Percentiles rank a stretch among this genome's conserved stretches.
Evolutionary conservation across 2,329 filamentous ascomycete species (phyloP).

Genomic region (Eutypa lata): DNA sequence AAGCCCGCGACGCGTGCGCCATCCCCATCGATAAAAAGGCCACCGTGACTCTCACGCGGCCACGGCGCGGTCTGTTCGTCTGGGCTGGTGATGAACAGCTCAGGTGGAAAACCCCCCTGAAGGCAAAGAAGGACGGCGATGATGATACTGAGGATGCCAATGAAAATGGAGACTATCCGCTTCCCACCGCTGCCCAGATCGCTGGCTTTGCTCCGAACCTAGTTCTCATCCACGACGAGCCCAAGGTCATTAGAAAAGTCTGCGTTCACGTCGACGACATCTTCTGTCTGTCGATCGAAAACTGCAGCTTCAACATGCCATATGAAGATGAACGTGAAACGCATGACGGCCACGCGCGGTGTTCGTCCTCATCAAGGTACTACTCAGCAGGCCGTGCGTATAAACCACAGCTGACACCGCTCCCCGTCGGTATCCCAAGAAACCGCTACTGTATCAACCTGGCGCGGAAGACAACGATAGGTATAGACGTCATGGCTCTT

Average conservation of each 20-base stretch:
- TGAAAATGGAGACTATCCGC: too few relatives aligned
- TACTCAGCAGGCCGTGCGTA: slow-evolving; percentile 23
- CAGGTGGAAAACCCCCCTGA: slow-evolving; percentile 14
- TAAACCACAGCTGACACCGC: slow-evolving; percentile 25
- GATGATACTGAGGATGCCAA: too few relatives aligned
- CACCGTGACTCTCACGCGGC: slow-evolving; percentile 22
- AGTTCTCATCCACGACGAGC: too few relatives aligned
- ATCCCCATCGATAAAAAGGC: slow-evolving; percentile 16
- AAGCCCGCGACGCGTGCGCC: slow-evolving; percentile 23
- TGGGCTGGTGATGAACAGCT: slow-evolving; percentile 25
- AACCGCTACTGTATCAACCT: slow-evolving; percentile 20
- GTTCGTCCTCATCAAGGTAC: too few relatives aligned
- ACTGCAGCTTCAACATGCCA: slow-evolving; percentile 31
- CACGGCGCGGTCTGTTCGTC: slow-evolving; percentile 24
- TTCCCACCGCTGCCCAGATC: too few relatives aligned
- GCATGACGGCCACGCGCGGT: background rate
- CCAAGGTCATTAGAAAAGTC: slow-evolving; percentile 17
- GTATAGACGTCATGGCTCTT: slow-evolving; percentile 8
- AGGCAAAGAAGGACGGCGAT: too few relatives aligned
- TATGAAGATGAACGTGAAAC: slow-evolving; percentile 17
- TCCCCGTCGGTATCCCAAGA: slow-evolving; percentile 13
- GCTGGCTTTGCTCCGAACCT: too few relatives aligned
- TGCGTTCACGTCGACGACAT: slow-evolving; percentile 23
- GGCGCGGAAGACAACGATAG: slow-evolving; percentile 6
- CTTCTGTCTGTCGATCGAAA: slow-evolving; percentile 26